Conservation (phyloP, 306 rosid genomes). For the Cucurbita ficifolia region DNA sequence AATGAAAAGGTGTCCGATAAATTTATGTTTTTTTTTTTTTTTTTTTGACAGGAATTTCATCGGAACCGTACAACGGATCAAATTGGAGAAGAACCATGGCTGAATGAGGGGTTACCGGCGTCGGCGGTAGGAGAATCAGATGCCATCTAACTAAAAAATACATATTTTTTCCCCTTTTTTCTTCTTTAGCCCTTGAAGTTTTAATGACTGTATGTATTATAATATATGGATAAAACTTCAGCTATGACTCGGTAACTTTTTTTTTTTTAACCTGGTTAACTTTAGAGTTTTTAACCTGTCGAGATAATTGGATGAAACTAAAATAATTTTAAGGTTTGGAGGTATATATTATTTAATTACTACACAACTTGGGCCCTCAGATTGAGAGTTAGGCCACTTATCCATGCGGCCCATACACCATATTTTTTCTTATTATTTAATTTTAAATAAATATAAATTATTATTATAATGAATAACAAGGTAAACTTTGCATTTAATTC, state of each 20-base stretch:
- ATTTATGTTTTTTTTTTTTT: no score
- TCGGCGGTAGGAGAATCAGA: neutral
- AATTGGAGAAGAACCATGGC: constrained; percentile 26
- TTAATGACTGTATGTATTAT: neutral
- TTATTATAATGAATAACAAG: no score
- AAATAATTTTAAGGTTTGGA: no score
- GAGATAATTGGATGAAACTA: no score
- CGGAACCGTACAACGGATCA: constrained; percentile 40
- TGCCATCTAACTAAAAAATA: neutral
- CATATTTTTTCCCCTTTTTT: neutral
- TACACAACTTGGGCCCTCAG: no score
- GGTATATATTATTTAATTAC: no score
- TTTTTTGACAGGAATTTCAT: constrained; percentile 34
- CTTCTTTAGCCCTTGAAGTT: neutral
- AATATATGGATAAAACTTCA: neutral
- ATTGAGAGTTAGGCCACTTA: no score
- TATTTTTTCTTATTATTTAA: no score
- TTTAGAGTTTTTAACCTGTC: no score
- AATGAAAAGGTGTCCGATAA: neutral
- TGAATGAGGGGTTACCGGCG: neutral
- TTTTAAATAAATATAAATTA: no score
- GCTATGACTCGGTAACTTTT: neutral
- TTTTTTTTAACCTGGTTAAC: neutral
- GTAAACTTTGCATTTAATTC: no score
- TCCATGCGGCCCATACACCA: no score